Base-by-base conservation (phyloP, 352 stramenopile genomes). In the Elongisporangium undulatum region DNA sequence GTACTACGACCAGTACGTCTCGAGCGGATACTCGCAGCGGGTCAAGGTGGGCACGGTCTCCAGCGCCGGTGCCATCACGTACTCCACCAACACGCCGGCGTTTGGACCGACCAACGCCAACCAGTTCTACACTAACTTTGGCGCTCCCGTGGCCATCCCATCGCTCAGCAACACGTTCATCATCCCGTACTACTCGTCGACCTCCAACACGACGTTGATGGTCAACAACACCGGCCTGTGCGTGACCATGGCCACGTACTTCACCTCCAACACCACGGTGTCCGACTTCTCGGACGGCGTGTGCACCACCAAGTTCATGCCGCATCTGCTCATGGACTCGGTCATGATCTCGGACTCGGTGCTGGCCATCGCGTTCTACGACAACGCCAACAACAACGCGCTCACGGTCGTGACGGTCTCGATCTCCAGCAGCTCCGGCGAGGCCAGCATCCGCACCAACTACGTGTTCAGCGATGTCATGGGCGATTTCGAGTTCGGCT, bases 351-450 rank as follows among this genome's bases (percentile, higher is more conserved):
- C 78, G 4, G 66, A 85, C 45, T 66, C 61, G 10, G 48, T 69
- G 1, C 50, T 88, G 20, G 72, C 71, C 8, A 61, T 92, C 24
- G 67, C 68, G 17, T 88, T 90, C 63, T 66, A 82, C 64, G 74
- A 92, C 65, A 57, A 48, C 22, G 62, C 55, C 15, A 87, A 85
- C 63, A 85, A 76, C 69, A 76, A 87, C 58, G 71, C 72, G 17
- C 62, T 90, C 10, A 90, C 79, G 8, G 24, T 83, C 3, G 63
- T 62, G 2, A 74, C 73, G 10, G 67, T 82, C 9, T 68, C 60
- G 2, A 58, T 77, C 17, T 69, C 66, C 20, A 54, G 49, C 12
- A 68, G 58, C 15, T 64, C 69, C n/a, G 67, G 52, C 13, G 64
- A 56, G 4, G 56, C 75, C 7, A 22, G 52, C 51, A 88, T 90